These are phyloP conservation scores for Trichoderma breve DNA, from an alignment of 2,329 filamentous ascomycete species.

Conservation along the genomic window DNA sequence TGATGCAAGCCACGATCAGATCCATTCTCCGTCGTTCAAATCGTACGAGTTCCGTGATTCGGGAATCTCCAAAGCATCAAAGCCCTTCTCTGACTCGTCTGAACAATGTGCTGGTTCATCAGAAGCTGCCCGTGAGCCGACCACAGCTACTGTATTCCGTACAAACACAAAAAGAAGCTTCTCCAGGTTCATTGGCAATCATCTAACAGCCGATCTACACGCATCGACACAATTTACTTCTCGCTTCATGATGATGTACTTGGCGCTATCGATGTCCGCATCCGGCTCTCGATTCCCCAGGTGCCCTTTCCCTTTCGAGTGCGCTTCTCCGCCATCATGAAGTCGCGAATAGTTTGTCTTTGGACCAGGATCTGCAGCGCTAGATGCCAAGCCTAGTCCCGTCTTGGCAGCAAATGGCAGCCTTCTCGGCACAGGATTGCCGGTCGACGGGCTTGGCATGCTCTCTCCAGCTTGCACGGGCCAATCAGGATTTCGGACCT, in stretches of 20 bases:
- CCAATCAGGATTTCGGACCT: not conserved
- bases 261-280: not conserved
- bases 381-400: not conserved
- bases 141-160: not conserved
- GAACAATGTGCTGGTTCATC: not conserved
- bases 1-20: not conserved
- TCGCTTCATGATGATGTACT: not conserved
- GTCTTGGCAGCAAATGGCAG: not conserved
- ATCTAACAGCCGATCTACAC: not conserved
- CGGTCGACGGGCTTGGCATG: not conserved
- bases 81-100: not conserved
- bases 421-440: conserved; percentile 6
- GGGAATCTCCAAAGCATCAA: not conserved
- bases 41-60: not conserved
- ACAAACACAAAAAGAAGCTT: not conserved
- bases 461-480: not conserved
- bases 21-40: not conserved
- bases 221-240: not conserved
- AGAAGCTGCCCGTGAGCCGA: not conserved
- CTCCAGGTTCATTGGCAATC: not conserved
- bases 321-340: not conserved
- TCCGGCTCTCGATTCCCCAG: not conserved
- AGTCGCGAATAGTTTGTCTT: not conserved
- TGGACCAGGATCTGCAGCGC: conserved; percentile 1
- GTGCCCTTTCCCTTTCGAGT: not conserved